These are phyloP conservation scores for Lepidium didymum DNA, from an alignment of 345 rosid species.

Conservation along the genomic window DNA sequence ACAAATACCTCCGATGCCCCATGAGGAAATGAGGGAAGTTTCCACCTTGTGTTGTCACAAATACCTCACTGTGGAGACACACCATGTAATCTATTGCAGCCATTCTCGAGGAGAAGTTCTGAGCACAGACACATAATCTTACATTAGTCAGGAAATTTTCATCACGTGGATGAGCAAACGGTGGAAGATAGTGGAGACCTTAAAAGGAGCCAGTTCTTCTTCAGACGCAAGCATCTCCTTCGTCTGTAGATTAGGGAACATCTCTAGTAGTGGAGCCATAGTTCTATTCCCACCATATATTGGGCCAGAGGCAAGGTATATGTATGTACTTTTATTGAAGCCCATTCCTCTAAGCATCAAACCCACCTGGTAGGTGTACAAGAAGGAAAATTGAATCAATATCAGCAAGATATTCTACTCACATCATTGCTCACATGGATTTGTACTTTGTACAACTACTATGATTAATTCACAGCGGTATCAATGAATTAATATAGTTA, in stretches of 20 bases:
- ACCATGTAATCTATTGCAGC: conserved; percentile 99
- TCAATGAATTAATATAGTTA: not conserved
- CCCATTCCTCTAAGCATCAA: conserved; percentile 99
- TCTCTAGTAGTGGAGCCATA: conserved; percentile 90
- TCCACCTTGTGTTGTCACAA: conserved; percentile 99
- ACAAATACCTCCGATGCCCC: conserved; percentile 90
- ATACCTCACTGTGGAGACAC: conserved; percentile 98
- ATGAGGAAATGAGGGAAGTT: conserved; percentile 95
- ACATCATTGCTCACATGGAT: conserved; percentile 1
- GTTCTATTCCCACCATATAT: conserved; percentile 78
- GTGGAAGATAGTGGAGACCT: conserved; percentile 35
- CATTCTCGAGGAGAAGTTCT: conserved; percentile 98
- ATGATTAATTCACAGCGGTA: not conserved
- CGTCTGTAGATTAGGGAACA: conserved; percentile 90
- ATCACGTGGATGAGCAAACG: not conserved
- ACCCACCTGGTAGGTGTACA: conserved; percentile 56
- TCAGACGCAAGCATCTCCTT: conserved; percentile 80
- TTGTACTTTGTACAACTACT: not conserved
- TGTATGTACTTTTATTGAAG: conserved; percentile 68
- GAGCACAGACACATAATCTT: conserved; percentile 19
- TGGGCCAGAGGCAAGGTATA: conserved; percentile 86
- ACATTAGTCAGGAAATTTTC: conserved; percentile 15
- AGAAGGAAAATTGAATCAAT: not conserved
- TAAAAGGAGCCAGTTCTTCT: conserved; percentile 74
- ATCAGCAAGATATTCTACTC: not conserved